Conservation (phyloP, 208 protist species). For the Trypanosomatidae sp. region DNA sequence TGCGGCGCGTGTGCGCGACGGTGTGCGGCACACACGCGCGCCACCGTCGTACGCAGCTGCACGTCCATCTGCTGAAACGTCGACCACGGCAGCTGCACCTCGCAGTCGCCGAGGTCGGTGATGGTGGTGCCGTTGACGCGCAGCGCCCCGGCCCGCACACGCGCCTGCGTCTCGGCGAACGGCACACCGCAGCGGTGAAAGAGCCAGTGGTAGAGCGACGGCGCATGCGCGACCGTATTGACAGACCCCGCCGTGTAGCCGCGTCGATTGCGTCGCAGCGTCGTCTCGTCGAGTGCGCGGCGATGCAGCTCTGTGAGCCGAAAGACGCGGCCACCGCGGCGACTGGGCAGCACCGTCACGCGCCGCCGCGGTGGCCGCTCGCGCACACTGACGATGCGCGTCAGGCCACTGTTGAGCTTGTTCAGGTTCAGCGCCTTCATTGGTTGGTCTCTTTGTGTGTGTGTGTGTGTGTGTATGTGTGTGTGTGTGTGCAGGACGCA, state of each 20-base stretch:
- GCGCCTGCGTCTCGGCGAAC: constrained; percentile 50
- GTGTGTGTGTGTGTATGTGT: too few species aligned
- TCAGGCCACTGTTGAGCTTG: constrained; percentile 60
- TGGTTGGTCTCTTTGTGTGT: too few species aligned
- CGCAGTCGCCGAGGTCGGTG: constrained; percentile 20
- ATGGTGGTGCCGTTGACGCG: constrained; percentile 45
- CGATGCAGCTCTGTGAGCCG: constrained; percentile 56
- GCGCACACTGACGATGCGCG: constrained; percentile 40
- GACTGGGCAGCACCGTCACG: constrained; percentile 24
- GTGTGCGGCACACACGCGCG: constrained; percentile 11
- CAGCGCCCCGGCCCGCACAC: constrained; percentile 21
- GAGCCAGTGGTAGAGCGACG: constrained; percentile 82
- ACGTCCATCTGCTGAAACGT: constrained; percentile 58
- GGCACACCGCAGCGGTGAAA: constrained; percentile 80
- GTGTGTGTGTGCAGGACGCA: too few species aligned
- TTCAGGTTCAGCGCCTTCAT: constrained; percentile 21
- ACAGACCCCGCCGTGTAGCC: constrained; percentile 70
- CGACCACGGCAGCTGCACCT: constrained; percentile 69
- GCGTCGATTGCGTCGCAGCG: constrained; percentile 50
- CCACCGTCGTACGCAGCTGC: constrained; percentile 27
- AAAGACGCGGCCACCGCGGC: constrained; percentile 50
- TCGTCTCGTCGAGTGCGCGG: constrained; percentile 38
- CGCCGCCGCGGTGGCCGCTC: constrained; percentile 19
- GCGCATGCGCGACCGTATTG: constrained; percentile 73
- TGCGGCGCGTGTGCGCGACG: background rate